Evolutionary conservation across 495 filamentous ascomycete species (phyloP), one percentile per base, ranked within the genome.

Genomic region (Cryomyces minteri): DNA sequence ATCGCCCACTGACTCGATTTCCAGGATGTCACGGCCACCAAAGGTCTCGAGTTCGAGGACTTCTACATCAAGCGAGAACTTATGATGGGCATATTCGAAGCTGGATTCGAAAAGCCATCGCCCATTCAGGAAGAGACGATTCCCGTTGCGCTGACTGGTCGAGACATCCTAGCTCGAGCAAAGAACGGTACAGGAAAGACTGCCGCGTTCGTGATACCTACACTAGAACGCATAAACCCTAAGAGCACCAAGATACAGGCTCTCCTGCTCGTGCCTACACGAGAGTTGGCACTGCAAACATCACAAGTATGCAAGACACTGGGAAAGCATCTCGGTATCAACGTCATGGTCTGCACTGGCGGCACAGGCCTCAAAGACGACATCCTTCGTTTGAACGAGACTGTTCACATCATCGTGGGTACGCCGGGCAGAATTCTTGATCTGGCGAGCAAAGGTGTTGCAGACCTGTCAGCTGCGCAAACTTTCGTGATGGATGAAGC

Each of bases 141-240:
- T 58, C 90, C 90, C 18, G 88, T 96, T 47, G 90, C 88, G 14
- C 73, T 99, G 36, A 92, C 88, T 12, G 88, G 88, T 42, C 74
- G 87, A 64, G 92, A 99, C 60, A 88, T 99, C 48, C 71, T 99
- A 44, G 90, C 90, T 36, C 78, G 90, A 58, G 90, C 90, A 47
- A 99, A 99, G 63, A 99, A 99, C 54, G 90, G 90, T 36, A 99
- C 90, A 10, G 90, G 90, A 47, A 99, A 99, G 67, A 99, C 90
- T 6, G 90, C 88, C 10, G 90, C 90, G 49, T 99, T 95, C 54
- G 81, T 96, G 48, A 96, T 99, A 51, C 90, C 90, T 25, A 85
- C 90, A 6, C 74, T 99, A 7, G 81, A 96, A 64, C 79, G 83
- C 53, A 88, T 99, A 64, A 94, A 96, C 61, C 82, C 92, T 6